Evolutionary conservation across 352 stramenopile species (phyloP).

Genomic region (Globisporangium echinulatum): DNA sequence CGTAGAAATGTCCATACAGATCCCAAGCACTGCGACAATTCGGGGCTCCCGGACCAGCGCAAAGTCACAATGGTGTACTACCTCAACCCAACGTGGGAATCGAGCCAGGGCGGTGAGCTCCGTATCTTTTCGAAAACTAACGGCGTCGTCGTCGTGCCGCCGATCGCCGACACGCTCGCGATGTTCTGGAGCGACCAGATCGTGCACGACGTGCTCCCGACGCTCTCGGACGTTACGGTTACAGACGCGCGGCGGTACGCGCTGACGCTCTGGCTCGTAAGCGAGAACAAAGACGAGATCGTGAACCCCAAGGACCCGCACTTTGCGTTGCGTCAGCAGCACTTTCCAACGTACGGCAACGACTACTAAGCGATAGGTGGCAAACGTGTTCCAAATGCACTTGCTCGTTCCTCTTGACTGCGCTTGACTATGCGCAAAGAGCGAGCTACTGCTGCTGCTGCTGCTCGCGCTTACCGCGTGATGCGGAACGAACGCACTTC

Average conservation of each 20-base stretch:
- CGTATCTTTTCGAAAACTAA: slow-evolving; percentile 35
- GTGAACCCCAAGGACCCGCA: slow-evolving; percentile 32
- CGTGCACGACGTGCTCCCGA: slow-evolving; percentile 79
- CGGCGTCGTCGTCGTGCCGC: slow-evolving; percentile 45
- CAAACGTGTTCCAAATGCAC: too few relatives aligned
- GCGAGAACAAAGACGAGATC: slow-evolving; percentile 39
- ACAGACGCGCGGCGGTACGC: slow-evolving; percentile 48
- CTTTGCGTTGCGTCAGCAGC: slow-evolving; percentile 25
- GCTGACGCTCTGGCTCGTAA: slow-evolving; percentile 86
- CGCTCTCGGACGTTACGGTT: slow-evolving; percentile 24
- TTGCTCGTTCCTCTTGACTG: too few relatives aligned
- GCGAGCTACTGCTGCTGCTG: not conserved
- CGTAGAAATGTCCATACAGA: slow-evolving; percentile 13
- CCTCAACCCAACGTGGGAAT: slow-evolving; percentile 60
- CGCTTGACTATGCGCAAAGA: too few relatives aligned
- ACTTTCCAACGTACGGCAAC: slow-evolving; percentile 24
- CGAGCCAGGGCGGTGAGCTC: slow-evolving; percentile 42
- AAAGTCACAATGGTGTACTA: slow-evolving; percentile 77
- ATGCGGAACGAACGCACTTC: slow-evolving; percentile 97
- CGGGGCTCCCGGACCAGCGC: slow-evolving; percentile 38
- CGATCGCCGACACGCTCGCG: slow-evolving; percentile 68
- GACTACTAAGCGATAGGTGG: slow-evolving; percentile 6
- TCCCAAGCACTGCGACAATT: slow-evolving; percentile 50
- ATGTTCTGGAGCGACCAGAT: slow-evolving; percentile 86
- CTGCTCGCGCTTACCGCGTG: slow-evolving; percentile 61